Conservation (phyloP, 2,329 filamentous ascomycete genomes). For the Alternaria gansuensis region DNA sequence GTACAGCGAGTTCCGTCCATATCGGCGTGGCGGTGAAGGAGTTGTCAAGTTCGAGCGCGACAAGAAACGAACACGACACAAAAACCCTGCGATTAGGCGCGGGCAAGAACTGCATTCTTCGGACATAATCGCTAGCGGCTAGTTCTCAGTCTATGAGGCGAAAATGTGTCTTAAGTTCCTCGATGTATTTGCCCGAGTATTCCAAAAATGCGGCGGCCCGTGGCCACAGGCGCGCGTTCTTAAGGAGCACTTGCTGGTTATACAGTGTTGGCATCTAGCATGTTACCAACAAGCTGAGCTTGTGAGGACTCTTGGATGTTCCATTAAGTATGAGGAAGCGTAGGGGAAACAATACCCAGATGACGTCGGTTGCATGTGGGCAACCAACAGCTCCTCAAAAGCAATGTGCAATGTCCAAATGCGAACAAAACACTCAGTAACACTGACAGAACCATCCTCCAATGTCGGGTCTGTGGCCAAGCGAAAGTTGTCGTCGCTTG, state of each 20-base stretch:
- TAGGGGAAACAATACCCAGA: not conserved
- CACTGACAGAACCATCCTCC: not conserved
- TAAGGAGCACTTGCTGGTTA: not conserved
- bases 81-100: not conserved
- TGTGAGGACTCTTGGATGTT: not conserved
- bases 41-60: not conserved
- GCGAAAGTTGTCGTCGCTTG: not conserved
- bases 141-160: not conserved
- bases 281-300: not conserved
- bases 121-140: not conserved
- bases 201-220: not conserved
- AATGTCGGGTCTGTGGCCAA: not conserved
- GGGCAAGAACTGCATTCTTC: not conserved
- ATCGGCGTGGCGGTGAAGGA: not conserved
- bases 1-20: not conserved
- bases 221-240: not conserved
- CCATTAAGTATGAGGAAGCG: not conserved
- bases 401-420: not conserved
- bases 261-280: conserved; percentile 2
- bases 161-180: not conserved
- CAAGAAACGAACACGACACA: not conserved
- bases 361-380: not conserved
- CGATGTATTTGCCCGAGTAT: not conserved
- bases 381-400: not conserved
- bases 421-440: not conserved